phyloP scores from a whole-genome alignment of 495 filamentous ascomycete species.

The Chaetomidium leptoderma region DNA sequence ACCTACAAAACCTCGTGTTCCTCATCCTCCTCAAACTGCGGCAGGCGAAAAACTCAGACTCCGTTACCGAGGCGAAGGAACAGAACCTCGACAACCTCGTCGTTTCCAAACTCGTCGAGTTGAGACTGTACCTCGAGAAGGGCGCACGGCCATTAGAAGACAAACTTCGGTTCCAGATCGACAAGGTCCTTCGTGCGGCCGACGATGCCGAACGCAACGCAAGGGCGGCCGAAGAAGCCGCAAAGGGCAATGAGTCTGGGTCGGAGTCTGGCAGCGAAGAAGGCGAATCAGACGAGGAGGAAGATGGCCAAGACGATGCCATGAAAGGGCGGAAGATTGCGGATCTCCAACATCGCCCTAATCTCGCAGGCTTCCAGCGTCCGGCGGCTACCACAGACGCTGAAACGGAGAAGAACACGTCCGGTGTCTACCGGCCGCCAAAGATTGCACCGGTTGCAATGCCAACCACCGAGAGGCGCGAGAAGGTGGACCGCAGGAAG shows the following conservation, averaged over 20 bases:
- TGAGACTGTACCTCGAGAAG: constrained; percentile 83
- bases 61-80: constrained; percentile 31
- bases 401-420: constrained; percentile 34
- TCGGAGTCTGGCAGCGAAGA: constrained; percentile 37
- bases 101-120: constrained; percentile 76
- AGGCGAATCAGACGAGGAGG: constrained; percentile 39
- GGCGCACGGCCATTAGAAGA: constrained; percentile 86
- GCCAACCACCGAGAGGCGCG: constrained; percentile 55
- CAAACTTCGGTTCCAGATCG: constrained; percentile 79
- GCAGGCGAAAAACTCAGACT: constrained; percentile 40
- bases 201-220: constrained; percentile 60
- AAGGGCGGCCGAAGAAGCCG: constrained; percentile 26
- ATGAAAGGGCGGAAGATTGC: constrained; percentile 51
- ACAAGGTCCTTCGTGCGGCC: constrained; percentile 82
- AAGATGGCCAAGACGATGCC: constrained; percentile 29
- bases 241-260: constrained; percentile 34
- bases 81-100: constrained; percentile 48
- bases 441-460: constrained; percentile 73
- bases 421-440: constrained; percentile 78
- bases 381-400: constrained; percentile 40
- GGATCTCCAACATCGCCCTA: constrained; percentile 59
- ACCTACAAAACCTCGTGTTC: constrained; percentile 91
- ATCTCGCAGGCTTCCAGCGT: constrained; percentile 51
- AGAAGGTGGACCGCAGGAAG: constrained; percentile 52
- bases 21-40: constrained; percentile 78